phyloP scores from a whole-genome alignment of 371 early-diverging fungal genomes.

The Batkoa obscura region DNA sequence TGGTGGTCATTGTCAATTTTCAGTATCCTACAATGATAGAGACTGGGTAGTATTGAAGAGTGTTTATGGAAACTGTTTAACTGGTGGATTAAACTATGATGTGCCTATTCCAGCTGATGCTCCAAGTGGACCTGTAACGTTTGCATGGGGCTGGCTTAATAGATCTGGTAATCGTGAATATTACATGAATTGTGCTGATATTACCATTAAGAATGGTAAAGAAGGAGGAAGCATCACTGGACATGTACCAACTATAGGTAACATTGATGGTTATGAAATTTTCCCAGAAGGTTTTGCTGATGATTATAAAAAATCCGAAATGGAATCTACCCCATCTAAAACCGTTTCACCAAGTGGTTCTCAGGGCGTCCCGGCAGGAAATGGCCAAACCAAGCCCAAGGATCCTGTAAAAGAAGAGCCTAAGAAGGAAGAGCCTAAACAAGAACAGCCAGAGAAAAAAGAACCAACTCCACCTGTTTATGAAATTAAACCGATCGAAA shows the following conservation, averaged over 20 bases:
- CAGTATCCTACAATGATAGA: background rate
- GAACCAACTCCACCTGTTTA: too few relatives aligned
- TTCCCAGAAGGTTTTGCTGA: conserved; percentile 1
- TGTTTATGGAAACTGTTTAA: background rate
- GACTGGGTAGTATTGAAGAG: background rate
- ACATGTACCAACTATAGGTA: conserved; percentile 16
- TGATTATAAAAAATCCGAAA: background rate
- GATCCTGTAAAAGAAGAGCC: too few relatives aligned
- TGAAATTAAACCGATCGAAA: too few relatives aligned
- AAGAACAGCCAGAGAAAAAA: too few relatives aligned
- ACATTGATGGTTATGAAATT: background rate
- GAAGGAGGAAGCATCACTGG: conserved; percentile 20
- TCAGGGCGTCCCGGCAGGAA: too few relatives aligned
- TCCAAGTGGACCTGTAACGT: background rate
- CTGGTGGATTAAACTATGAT: background rate
- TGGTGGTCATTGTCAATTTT: conserved; percentile 5
- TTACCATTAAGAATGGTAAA: conserved; percentile 15
- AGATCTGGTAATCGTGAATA: conserved; percentile 38
- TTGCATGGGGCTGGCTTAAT: conserved; percentile 16
- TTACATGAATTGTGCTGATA: conserved; percentile 47
- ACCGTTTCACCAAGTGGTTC: too few relatives aligned
- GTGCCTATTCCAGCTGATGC: background rate
- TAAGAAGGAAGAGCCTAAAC: too few relatives aligned
- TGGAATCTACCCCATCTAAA: too few relatives aligned
- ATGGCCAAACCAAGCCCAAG: too few relatives aligned